phyloP scores from a whole-genome alignment of 176 grass and related monocot genomes.

The Avena sativa region DNA sequence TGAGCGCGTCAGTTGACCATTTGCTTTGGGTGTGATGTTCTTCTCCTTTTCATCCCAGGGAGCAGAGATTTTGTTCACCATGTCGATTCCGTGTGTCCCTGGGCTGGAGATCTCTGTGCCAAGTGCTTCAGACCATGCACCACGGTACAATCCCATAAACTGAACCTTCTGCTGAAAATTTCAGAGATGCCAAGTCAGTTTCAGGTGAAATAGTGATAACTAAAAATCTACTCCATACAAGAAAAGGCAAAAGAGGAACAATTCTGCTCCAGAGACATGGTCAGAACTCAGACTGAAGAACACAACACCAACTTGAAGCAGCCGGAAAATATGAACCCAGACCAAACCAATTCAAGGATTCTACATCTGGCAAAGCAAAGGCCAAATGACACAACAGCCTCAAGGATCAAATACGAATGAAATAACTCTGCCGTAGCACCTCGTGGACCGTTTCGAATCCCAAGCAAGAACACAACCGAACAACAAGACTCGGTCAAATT shows the following conservation, averaged over 20 bases:
- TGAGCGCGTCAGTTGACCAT: conserved; percentile 38
- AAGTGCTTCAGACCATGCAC: conserved; percentile 56
- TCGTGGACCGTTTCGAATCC: no score
- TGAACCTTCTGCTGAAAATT: conserved; percentile 16
- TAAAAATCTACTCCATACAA: neutral
- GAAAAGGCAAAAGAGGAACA: neutral
- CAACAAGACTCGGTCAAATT: conserved; percentile 12
- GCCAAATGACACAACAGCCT: no score
- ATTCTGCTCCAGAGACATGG: conserved; percentile 35
- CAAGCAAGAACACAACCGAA: conserved; percentile 3
- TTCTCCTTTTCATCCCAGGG: conserved; percentile 17
- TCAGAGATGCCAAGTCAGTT: neutral
- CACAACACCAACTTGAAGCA: neutral
- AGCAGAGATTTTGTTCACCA: conserved; percentile 40
- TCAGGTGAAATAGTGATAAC: conserved; percentile 14
- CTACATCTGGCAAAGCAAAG: no score
- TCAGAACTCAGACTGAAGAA: conserved; percentile 22
- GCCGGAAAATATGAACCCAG: neutral
- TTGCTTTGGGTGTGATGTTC: conserved; percentile 5
- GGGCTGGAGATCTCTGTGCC: conserved; percentile 48
- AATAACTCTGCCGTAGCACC: no score
- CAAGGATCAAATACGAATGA: no score
- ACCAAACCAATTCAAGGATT: neutral
- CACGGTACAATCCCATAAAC: conserved; percentile 68
- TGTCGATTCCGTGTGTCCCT: neutral